Conservation (phyloP, 805 yeast genomes). For the Saccharomycopsis fermentans region DNA sequence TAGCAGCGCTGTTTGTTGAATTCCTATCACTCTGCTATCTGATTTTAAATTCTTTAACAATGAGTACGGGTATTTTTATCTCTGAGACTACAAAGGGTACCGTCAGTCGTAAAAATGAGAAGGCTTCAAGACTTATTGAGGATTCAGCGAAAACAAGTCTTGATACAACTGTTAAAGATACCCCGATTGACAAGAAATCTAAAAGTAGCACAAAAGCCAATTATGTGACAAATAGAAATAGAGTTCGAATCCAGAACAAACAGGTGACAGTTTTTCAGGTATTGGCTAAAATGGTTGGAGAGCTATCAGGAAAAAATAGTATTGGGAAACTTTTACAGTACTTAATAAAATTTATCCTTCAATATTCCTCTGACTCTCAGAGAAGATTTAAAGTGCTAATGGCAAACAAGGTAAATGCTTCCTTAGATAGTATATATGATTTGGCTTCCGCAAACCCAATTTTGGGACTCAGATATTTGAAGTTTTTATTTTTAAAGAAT, state of each 20-base stretch:
- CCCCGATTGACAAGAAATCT: background rate
- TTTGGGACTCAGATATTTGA: background rate
- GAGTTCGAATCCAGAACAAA: background rate
- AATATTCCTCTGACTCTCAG: conserved; percentile 10
- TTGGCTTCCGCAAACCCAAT: background rate
- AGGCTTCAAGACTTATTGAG: background rate
- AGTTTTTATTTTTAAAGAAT: conserved; percentile 5
- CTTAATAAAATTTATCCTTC: conserved; percentile 7
- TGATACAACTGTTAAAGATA: background rate
- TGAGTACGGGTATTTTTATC: background rate
- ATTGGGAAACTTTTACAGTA: conserved; percentile 16
- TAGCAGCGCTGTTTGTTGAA: too few relatives aligned
- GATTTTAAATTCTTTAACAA: too few relatives aligned
- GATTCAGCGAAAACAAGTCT: background rate
- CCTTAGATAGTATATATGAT: background rate
- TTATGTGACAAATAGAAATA: too few relatives aligned
- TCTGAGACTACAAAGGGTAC: background rate
- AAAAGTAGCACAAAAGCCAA: background rate
- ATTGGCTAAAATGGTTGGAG: conserved; percentile 11
- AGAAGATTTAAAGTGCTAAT: background rate
- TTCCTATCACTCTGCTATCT: too few relatives aligned
- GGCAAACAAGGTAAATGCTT: background rate
- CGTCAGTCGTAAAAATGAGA: background rate
- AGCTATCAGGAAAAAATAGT: conserved; percentile 17
- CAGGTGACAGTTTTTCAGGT: conserved; percentile 3